Evolutionary conservation across 2,329 filamentous ascomycete genomes (phyloP).

Genomic region (Aspergillus aculeatus): DNA sequence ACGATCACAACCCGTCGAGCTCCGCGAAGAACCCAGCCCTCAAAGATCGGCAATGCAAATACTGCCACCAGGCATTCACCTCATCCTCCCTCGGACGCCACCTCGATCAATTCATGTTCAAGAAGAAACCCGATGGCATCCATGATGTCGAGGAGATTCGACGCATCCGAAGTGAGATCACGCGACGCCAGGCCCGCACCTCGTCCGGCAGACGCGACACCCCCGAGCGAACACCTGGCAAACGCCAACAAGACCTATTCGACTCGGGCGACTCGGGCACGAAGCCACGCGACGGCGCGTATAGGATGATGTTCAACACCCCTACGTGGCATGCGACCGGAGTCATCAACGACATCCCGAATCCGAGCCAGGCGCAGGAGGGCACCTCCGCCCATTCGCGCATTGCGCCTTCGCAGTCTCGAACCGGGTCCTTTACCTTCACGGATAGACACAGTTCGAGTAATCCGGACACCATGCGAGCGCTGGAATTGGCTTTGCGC

Average conservation of each 20-base stretch:
- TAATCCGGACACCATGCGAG: slow-evolving; percentile 78
- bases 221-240: slow-evolving; percentile 58
- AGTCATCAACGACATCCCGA: slow-evolving; percentile 72
- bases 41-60: slow-evolving; percentile 87
- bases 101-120: slow-evolving; percentile 89
- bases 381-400: slow-evolving; percentile 27
- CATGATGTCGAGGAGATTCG: slow-evolving; percentile 89
- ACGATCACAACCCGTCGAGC: slow-evolving; percentile 31
- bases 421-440: slow-evolving; percentile 29
- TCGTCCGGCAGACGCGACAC: slow-evolving; percentile 60
- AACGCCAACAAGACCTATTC: slow-evolving; percentile 34
- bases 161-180: slow-evolving; percentile 80
- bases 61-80: slow-evolving; percentile 85
- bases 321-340: slow-evolving; percentile 74
- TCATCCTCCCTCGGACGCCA: slow-evolving; percentile 91
- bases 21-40: slow-evolving; percentile 48
- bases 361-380: slow-evolving; percentile 47
- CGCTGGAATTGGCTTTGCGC: slow-evolving; percentile 78
- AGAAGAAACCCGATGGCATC: slow-evolving; percentile 89
- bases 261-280: slow-evolving; percentile 35
- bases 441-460: slow-evolving; percentile 61
- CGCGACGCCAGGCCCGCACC: slow-evolving; percentile 74
- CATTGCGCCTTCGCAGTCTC: slow-evolving; percentile 33
- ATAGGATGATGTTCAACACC: slow-evolving; percentile 56
- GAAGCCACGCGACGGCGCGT: slow-evolving; percentile 37